Evolutionary conservation across 768 basidiomycete genomes (phyloP), one percentile per base, ranked within the genome.

Genomic region (Suillus luteus): DNA sequence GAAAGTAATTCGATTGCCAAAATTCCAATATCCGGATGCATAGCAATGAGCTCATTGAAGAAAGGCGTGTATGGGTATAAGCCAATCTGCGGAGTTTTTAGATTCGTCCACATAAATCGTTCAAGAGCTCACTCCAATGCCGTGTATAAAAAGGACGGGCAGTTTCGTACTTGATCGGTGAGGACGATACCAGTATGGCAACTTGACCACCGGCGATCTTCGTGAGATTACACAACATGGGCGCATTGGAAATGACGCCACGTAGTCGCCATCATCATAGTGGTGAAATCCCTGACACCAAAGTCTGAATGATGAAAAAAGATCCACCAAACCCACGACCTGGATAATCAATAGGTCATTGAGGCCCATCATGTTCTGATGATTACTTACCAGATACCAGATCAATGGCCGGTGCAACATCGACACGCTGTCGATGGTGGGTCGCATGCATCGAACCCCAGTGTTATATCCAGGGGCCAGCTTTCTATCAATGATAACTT

Each of bases 141-240:
- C 89, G 61, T 90, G 88, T 1, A 90, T 67, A 68, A 90, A 88
- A n/a, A 89, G 71, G 11, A 90, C 73, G 0, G 88, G 86, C 10
- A 76, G 73, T 64, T 82, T 84, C 1, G 76, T 76, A 10, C 58
- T 60, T 5, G 85, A 82, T 40, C 73, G 77, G 63, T 88, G 86
- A 3, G 82, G 80, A 3, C 80, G 75, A 64, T 81, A 79, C 83
- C 83, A 84, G 67, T 81, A 85, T 1, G 79, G 75, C 11, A 84
- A 54, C 1, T 77, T 68, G 1, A 70, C 63, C 22, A 73, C 68
- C 1, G 71, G 66, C 0, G 85, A 81, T 4, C 68, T 55, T 19
- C 69, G 74, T 8, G 86, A 87, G 24, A 86, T 71, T 1, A 83
- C 46, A 6, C 77, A 77, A 41, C 83, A 67, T 1, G 79, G 79